These are phyloP conservation scores for Eremothecium gossypii DNA, from an alignment of 1,139 yeast genomes.

Conservation along the genomic window DNA sequence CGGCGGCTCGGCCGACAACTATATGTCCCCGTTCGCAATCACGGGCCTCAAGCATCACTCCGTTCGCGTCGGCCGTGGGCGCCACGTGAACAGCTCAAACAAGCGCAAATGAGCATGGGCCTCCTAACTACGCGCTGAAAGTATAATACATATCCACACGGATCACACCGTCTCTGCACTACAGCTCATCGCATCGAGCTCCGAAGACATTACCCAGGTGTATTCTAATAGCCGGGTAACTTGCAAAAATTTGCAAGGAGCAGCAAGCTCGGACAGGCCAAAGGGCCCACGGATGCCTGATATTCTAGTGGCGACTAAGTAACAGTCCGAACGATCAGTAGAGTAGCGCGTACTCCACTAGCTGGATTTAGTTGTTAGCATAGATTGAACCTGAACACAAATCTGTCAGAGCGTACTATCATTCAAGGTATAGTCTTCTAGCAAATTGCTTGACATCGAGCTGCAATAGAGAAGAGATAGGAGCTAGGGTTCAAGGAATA, in stretches of 20 bases:
- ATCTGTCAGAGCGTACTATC: no score
- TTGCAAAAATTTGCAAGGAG: conserved; percentile 4
- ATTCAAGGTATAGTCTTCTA: no score
- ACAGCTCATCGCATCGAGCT: background rate
- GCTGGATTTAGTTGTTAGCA: no score
- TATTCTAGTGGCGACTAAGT: no score
- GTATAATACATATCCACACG: background rate
- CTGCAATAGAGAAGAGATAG: no score
- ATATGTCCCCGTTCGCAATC: conserved; percentile 80
- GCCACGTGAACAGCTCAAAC: conserved; percentile 56
- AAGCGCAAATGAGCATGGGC: conserved; percentile 5
- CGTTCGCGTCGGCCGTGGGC: conserved; percentile 75
- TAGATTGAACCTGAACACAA: no score
- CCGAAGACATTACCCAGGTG: background rate
- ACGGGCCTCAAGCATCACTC: conserved; percentile 56
- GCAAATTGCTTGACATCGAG: no score
- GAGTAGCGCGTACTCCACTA: no score
- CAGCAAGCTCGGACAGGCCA: background rate
- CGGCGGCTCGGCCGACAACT: conserved; percentile 83
- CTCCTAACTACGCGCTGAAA: background rate
- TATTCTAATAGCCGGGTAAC: conserved; percentile 1
- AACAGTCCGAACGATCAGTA: no score
- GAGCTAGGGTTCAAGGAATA: background rate
- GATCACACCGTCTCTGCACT: background rate
- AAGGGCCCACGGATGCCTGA: no score